Evolutionary conservation across 2,329 filamentous ascomycete species (phyloP).

Genomic region (Phialocephala subalpina): DNA sequence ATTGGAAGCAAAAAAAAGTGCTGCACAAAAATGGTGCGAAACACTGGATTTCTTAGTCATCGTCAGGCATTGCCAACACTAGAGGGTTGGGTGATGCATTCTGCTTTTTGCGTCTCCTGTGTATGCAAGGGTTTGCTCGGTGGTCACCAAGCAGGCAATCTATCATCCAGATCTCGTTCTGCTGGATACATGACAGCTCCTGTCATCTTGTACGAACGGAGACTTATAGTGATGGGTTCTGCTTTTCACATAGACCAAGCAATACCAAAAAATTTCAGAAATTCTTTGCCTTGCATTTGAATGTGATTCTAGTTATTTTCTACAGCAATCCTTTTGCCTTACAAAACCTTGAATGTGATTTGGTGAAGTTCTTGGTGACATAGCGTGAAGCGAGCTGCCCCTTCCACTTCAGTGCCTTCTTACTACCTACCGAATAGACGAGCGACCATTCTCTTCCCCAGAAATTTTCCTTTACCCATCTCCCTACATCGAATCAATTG

Average conservation of each 20-base stretch:
- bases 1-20: slow-evolving; percentile 45
- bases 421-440: background rate
- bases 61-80: slow-evolving; percentile 40
- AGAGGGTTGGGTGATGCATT: slow-evolving; percentile 44
- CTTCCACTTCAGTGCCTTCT: background rate
- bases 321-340: slow-evolving; percentile 10
- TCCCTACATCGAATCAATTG: background rate
- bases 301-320: slow-evolving; percentile 12
- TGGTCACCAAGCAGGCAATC: slow-evolving; percentile 37
- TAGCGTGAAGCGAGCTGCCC: background rate
- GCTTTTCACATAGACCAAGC: slow-evolving; percentile 40
- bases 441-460: background rate
- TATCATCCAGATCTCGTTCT: slow-evolving; percentile 38
- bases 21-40: slow-evolving; percentile 38
- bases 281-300: background rate
- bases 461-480: background rate
- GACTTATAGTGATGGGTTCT: slow-evolving; percentile 34
- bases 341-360: background rate
- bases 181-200: slow-evolving; percentile 25
- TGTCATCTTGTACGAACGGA: slow-evolving; percentile 29
- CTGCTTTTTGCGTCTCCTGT: slow-evolving; percentile 40
- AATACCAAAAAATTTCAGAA: slow-evolving; percentile 37
- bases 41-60: slow-evolving; percentile 39
- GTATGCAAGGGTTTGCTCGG: slow-evolving; percentile 43
- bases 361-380: background rate